Base-by-base conservation (phyloP, 2,329 filamentous ascomycete species). In the Exophiala viscosa region DNA sequence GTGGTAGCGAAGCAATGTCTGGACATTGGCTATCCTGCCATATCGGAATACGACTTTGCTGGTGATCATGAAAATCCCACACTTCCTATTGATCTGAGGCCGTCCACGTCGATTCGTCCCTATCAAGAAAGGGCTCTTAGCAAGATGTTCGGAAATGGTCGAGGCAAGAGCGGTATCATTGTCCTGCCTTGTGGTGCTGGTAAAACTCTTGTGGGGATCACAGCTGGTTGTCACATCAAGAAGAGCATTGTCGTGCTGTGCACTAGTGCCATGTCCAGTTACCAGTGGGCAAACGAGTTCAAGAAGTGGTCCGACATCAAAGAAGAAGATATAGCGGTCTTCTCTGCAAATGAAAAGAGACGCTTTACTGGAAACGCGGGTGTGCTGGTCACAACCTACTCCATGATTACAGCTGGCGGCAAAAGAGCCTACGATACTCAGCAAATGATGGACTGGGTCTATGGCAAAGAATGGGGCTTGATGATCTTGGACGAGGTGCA, bases 141-240 rank as follows among this genome's bases (percentile, higher is more conserved):
- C 74, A 99, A 99, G 71, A 99, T 99, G 93, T 99, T 99, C 68
- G 92, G 93, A 66, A 99, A 99, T 66, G 92, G 92, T 45, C 86
- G 93, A 71, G 93, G 93, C 11, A 93, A 96, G 74, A 96, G 90
- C 70, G 93, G 93, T 52, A 95, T 99, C 61, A 99, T 99, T 54
- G 93, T 99, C 50, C 73, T 99, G 62, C 93, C 93, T 14, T 99
- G 93, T 68, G 93, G 93, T 62, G 93, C 93, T 14, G 93, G 93
- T 54, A 99, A 99, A 76, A 99, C 93, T 1, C 75, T 99, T 36
- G 93, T 99, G 13, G 93, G 93, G n/a, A 96, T 99, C 62, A 97
- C 93, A 15, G 93, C 93, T 38, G 93, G 91, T 15, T 97, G 93
- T 71, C 97, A 93, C 3, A 92, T 99, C 71, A 95, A 95, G 70